A percentile compares a stretch with the other conserved stretches of the same genome.
phyloP scores from a whole-genome alignment of 2,329 filamentous ascomycete genomes.

The Ophioceras dolichostomum region DNA sequence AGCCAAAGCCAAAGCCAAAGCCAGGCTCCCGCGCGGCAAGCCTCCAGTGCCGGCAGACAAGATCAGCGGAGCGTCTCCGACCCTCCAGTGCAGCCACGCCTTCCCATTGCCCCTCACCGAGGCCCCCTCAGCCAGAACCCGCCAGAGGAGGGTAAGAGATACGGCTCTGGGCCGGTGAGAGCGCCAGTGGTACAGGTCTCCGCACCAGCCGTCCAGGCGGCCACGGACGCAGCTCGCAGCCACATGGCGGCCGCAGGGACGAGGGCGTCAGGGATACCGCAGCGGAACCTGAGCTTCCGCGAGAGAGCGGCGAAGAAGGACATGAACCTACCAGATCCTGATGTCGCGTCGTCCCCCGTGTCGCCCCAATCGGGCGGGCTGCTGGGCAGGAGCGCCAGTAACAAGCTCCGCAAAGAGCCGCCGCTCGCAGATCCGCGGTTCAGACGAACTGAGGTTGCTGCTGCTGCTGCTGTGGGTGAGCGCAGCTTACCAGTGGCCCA shows the following conservation, averaged over 20 bases:
- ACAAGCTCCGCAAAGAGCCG: conserved; percentile 45
- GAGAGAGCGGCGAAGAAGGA: conserved; percentile 37
- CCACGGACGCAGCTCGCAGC: no score
- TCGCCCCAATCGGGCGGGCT: conserved; percentile 20
- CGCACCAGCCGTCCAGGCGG: no score
- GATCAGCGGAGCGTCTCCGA: conserved; percentile 7
- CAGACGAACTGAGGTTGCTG: no score
- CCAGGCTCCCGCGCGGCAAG: no score
- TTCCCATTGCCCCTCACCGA: conserved; percentile 6
- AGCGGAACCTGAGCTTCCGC: conserved; percentile 48
- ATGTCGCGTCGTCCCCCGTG: conserved; percentile 11
- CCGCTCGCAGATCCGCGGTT: no score
- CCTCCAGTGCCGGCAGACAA: conserved; percentile 13
- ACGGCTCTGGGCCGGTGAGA: conserved; percentile 14
- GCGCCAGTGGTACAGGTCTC: conserved; percentile 11
- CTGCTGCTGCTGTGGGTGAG: no score
- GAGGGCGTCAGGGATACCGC: conserved; percentile 24
- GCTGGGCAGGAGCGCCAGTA: conserved; percentile 37
- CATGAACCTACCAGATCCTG: conserved; percentile 18
- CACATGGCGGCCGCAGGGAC: no score
- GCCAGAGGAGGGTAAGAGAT: conserved; percentile 16
- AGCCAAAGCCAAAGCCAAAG: no score
- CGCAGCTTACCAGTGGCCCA: no score
- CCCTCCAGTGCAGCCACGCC: neutral
- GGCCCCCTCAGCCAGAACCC: conserved; percentile 18